A percentile compares a stretch with the other conserved stretches of the same genome.
These are phyloP conservation scores for Amanita molliuscula DNA, from an alignment of 768 basidiomycete genomes.

Conservation along the genomic window DNA sequence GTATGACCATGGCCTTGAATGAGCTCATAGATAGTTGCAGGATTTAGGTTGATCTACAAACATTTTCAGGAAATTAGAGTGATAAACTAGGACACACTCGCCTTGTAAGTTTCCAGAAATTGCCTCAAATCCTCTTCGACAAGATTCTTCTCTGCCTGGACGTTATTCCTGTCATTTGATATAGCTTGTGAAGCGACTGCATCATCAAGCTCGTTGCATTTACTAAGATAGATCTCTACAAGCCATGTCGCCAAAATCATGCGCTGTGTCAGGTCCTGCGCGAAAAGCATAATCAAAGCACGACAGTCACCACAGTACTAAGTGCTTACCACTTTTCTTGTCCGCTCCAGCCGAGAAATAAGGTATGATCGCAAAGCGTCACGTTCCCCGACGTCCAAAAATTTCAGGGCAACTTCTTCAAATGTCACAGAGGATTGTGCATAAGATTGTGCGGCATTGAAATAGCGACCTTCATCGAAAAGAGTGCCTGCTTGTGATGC, in stretches of 20 bases:
- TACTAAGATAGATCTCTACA: constrained; percentile 93
- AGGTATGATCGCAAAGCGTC: constrained; percentile 89
- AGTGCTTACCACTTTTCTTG: constrained; percentile 62
- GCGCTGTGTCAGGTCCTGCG: constrained; percentile 82
- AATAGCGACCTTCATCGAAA: constrained; percentile 73
- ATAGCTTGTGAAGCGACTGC: constrained; percentile 79
- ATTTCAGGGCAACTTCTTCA: constrained; percentile 86
- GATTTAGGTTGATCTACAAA: constrained; percentile 70
- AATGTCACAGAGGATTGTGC: constrained; percentile 82
- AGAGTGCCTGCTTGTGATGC: constrained; percentile 74
- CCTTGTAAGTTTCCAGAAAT: constrained; percentile 93
- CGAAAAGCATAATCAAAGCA: neutral
- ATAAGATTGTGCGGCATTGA: constrained; percentile 87
- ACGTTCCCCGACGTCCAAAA: constrained; percentile 81
- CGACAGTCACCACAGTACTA: neutral
- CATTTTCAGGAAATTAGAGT: neutral
- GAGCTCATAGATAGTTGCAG: constrained; percentile 80
- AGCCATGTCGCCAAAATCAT: constrained; percentile 99
- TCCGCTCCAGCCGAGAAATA: constrained; percentile 76
- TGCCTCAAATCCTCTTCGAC: constrained; percentile 89
- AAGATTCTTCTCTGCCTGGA: constrained; percentile 68
- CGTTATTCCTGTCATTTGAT: constrained; percentile 75
- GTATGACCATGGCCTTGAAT: constrained; percentile 90
- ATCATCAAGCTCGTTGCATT: constrained; percentile 94
- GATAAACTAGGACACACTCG: constrained; percentile 17